A percentile compares a stretch with the other conserved stretches of the same genome.
Conservation (phyloP, 2,329 filamentous ascomycete genomes). For the Colletotrichum lupini region DNA sequence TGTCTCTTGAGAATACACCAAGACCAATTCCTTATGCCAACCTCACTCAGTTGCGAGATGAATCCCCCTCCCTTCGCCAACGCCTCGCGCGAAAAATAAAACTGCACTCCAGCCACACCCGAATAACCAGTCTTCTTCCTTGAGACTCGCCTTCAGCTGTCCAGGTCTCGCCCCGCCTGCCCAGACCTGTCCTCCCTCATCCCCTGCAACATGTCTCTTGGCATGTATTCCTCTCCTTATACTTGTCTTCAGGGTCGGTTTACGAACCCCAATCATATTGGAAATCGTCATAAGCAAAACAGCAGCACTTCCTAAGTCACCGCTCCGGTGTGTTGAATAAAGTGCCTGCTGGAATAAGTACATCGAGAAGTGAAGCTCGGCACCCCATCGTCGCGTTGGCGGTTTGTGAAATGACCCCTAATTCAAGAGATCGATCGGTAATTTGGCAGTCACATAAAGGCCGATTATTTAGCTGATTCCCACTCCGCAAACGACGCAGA, state of each 20-base stretch:
- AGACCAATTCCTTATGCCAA: slow-evolving; percentile 7
- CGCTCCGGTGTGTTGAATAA: background rate
- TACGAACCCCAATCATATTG: slow-evolving; percentile 12
- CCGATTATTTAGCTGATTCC: slow-evolving; percentile 53
- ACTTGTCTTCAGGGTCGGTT: background rate
- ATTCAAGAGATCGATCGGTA: background rate
- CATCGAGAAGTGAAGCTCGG: slow-evolving; percentile 28
- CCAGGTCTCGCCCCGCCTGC: background rate
- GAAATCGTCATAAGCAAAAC: slow-evolving; percentile 15
- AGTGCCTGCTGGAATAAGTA: slow-evolving; percentile 28
- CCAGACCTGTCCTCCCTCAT: background rate
- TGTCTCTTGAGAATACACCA: slow-evolving; percentile 15
- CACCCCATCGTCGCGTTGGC: slow-evolving; percentile 4
- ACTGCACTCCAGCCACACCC: slow-evolving; percentile 16
- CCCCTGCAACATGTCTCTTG: background rate
- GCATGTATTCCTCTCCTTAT: background rate
- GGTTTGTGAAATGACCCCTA: background rate
- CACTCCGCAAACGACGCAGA: slow-evolving; percentile 62
- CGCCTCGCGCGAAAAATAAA: slow-evolving; percentile 35
- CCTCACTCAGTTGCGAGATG: slow-evolving; percentile 13
- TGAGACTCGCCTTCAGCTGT: background rate
- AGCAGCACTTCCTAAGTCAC: background rate
- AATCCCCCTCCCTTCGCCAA: slow-evolving; percentile 32
- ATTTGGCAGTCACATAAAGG: background rate
- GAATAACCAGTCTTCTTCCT: slow-evolving; percentile 3